These are phyloP conservation scores for Sclerotinia trifoliorum DNA, from an alignment of 2,329 filamentous ascomycete species.

Conservation along the genomic window DNA sequence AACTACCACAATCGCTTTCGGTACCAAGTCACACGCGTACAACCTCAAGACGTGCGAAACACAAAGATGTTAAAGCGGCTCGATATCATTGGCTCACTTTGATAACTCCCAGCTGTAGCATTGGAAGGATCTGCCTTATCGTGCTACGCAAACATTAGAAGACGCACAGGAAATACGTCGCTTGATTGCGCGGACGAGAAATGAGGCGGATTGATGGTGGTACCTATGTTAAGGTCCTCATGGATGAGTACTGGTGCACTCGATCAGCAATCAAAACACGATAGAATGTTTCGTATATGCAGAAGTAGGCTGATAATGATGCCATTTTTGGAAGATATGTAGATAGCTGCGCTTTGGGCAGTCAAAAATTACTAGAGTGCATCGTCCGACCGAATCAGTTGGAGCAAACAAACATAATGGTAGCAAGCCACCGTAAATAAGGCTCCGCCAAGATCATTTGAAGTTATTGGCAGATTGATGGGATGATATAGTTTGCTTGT, in stretches of 20 bases:
- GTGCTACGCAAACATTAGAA: conserved; percentile 13
- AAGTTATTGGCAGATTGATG: neutral
- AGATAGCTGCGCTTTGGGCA: neutral
- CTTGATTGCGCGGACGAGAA: neutral
- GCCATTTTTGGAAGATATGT: neutral
- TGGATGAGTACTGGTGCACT: conserved; percentile 8
- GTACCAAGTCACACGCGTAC: neutral
- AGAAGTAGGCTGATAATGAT: neutral
- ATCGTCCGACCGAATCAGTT: neutral
- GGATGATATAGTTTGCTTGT: neutral
- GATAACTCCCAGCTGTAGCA: neutral
- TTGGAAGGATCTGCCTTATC: neutral
- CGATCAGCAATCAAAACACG: conserved; percentile 5
- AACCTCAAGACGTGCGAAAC: neutral
- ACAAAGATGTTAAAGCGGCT: neutral
- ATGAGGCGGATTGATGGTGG: neutral
- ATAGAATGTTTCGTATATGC: conserved; percentile 6
- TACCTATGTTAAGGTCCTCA: neutral
- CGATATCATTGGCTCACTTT: neutral
- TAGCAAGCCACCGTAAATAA: neutral
- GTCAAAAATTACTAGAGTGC: too few relatives aligned
- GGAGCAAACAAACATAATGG: neutral
- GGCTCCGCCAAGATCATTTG: neutral
- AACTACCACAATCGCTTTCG: neutral
- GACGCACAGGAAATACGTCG: neutral